phyloP scores from a whole-genome alignment of 2,329 filamentous ascomycete genomes.

The Raffaelea albimanens region DNA sequence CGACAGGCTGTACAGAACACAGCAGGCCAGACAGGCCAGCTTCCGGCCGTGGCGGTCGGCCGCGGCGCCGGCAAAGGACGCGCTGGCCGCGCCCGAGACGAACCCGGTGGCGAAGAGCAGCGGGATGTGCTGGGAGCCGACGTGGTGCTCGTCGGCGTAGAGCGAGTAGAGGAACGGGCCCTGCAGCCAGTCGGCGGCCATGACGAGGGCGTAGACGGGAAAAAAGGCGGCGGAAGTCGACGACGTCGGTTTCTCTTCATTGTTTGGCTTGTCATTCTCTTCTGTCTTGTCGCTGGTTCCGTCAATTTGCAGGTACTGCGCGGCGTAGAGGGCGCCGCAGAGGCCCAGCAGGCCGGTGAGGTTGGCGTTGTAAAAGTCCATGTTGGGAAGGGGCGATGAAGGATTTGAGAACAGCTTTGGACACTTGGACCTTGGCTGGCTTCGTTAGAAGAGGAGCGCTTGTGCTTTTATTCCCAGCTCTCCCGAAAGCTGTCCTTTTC shows the following conservation, averaged over 20 bases:
- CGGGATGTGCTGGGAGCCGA: slow-evolving; percentile 22
- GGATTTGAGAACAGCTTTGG: no score
- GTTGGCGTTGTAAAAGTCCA: slow-evolving; percentile 25
- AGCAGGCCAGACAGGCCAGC: slow-evolving; percentile 44
- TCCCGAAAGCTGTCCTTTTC: no score
- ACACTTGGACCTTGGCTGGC: no score
- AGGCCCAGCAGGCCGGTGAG: slow-evolving; percentile 22
- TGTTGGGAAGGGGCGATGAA: slow-evolving; percentile 3
- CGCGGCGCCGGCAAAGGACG: slow-evolving; percentile 35
- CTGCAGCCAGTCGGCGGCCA: slow-evolving; percentile 40
- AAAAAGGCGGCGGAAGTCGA: slow-evolving; percentile 21
- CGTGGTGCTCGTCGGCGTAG: slow-evolving; percentile 22
- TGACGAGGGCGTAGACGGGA: slow-evolving; percentile 36
- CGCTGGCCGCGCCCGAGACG: slow-evolving; percentile 31
- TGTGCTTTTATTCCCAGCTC: background rate
- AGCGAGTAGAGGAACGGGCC: slow-evolving; percentile 27
- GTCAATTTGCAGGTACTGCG: slow-evolving; percentile 6
- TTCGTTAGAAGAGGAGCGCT: background rate
- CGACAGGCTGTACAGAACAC: slow-evolving; percentile 40
- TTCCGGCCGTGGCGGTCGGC: slow-evolving; percentile 42
- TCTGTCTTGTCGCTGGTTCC: background rate
- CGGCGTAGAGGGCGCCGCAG: slow-evolving; percentile 19
- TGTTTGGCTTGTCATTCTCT: background rate
- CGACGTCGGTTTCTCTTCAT: no score
- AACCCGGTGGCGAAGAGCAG: slow-evolving; percentile 34